These are phyloP conservation scores for Galeopsis tetrahit DNA, from an alignment of 257 asterid genomes.

Conservation along the genomic window DNA sequence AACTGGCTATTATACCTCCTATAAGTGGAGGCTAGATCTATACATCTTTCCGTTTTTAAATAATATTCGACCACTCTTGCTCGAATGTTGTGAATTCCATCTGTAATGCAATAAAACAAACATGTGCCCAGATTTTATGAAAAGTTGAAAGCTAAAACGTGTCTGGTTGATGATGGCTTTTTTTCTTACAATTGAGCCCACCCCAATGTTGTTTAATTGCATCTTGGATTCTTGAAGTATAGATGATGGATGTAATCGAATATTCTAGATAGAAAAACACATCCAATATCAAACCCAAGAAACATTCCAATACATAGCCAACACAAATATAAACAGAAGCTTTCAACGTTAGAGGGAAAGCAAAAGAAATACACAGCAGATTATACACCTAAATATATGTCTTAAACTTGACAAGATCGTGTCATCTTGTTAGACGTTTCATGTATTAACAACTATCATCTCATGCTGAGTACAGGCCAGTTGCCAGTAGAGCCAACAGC, in stretches of 20 bases:
- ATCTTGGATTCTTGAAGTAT: background rate
- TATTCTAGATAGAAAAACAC: constrained; percentile 1
- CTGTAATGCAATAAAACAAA: background rate
- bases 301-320: constrained; percentile 38
- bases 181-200: background rate
- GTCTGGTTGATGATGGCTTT: too few species aligned
- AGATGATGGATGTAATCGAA: background rate
- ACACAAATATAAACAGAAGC: constrained; percentile 30
- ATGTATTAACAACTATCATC: constrained; percentile 41
- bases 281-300: constrained; percentile 30
- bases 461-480: constrained; percentile 75
- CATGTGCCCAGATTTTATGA: background rate
- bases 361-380: constrained; percentile 35
- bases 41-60: background rate
- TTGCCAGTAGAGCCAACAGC: constrained; percentile 55
- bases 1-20: constrained; percentile 94
- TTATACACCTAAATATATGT: constrained; percentile 33
- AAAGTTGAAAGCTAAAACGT: background rate
- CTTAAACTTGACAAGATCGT: constrained; percentile 32
- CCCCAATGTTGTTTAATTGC: background rate
- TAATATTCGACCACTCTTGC: background rate
- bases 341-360: constrained; percentile 28
- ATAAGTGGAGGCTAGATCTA: constrained; percentile 82
- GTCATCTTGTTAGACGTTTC: constrained; percentile 26
- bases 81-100: background rate